Percentiles rank a stretch among this genome's conserved stretches.
Conservation (phyloP, 495 filamentous ascomycete species). For the Penicillium canariense region DNA sequence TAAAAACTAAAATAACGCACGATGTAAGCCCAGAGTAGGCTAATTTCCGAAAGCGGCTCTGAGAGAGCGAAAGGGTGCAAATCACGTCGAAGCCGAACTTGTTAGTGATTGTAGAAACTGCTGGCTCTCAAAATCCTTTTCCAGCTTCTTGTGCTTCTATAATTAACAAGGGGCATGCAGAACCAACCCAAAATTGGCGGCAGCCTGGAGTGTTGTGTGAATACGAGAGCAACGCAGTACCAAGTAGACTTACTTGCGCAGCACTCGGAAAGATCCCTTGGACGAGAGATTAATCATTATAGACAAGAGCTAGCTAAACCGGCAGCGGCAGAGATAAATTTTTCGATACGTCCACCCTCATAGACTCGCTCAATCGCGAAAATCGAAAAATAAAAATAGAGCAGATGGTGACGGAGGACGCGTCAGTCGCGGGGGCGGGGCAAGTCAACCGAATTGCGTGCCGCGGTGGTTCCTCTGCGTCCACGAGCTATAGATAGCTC, state of each 20-base stretch:
- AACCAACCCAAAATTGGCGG: neutral
- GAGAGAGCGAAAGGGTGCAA: too few species aligned
- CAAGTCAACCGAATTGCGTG: constrained; percentile 13
- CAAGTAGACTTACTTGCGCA: too few species aligned
- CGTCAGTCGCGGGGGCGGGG: constrained; percentile 22
- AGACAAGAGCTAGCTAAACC: too few species aligned
- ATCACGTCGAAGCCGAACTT: too few species aligned
- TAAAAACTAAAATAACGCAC: too few species aligned
- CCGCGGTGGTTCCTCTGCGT: constrained; percentile 13
- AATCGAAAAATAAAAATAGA: neutral
- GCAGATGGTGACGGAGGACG: constrained; percentile 7
- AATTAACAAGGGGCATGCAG: neutral
- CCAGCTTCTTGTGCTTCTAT: neutral
- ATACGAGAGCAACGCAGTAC: neutral
- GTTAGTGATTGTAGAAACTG: neutral
- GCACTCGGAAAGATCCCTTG: too few species aligned
- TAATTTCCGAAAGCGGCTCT: too few species aligned
- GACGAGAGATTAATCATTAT: too few species aligned
- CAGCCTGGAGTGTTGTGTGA: neutral
- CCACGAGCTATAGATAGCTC: constrained; percentile 22
- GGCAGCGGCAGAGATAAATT: neutral
- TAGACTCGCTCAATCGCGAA: neutral
- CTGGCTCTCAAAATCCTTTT: neutral
- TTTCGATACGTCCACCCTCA: neutral
- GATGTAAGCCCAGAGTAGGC: too few species aligned